Evolutionary conservation across 805 yeast species (phyloP).

Genomic region (Maudiozyma saulgeensis): DNA sequence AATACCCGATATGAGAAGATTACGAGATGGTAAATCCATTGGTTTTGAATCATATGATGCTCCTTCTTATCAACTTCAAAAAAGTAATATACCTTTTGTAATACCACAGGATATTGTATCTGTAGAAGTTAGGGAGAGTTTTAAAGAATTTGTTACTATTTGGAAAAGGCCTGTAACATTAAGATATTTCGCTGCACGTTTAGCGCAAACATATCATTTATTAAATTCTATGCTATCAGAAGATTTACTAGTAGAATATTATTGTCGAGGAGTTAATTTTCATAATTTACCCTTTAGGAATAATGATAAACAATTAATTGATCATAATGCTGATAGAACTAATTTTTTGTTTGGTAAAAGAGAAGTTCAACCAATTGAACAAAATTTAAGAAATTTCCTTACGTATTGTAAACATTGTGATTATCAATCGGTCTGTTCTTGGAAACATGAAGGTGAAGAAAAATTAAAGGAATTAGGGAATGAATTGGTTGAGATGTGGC

Average conservation of each 20-base stretch:
- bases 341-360: conserved; percentile 53
- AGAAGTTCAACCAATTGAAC: conserved; percentile 36
- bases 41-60: conserved; percentile 36
- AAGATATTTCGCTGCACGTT: conserved; percentile 45
- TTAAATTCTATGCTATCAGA: conserved; percentile 29
- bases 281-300: conserved; percentile 33
- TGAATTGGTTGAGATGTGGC: conserved; percentile 1
- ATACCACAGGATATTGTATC: neutral
- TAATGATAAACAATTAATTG: conserved; percentile 25
- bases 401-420: conserved; percentile 47
- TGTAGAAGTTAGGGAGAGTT: conserved; percentile 7
- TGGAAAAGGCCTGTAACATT: conserved; percentile 53
- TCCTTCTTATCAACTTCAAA: neutral
- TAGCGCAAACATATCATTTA: conserved; percentile 35
- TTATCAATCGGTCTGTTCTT: conserved; percentile 36
- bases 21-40: conserved; percentile 38
- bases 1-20: conserved; percentile 35
- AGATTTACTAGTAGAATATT: conserved; percentile 43
- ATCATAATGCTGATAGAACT: conserved; percentile 29
- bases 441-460: conserved; percentile 26
- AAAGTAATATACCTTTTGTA: neutral
- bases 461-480: conserved; percentile 10
- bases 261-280: conserved; percentile 36
- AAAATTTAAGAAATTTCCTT: conserved; percentile 27
- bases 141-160: conserved; percentile 25